These are phyloP conservation scores for Aspergillus carlsbadensis DNA, from an alignment of 495 filamentous ascomycete species.

Conservation along the genomic window DNA sequence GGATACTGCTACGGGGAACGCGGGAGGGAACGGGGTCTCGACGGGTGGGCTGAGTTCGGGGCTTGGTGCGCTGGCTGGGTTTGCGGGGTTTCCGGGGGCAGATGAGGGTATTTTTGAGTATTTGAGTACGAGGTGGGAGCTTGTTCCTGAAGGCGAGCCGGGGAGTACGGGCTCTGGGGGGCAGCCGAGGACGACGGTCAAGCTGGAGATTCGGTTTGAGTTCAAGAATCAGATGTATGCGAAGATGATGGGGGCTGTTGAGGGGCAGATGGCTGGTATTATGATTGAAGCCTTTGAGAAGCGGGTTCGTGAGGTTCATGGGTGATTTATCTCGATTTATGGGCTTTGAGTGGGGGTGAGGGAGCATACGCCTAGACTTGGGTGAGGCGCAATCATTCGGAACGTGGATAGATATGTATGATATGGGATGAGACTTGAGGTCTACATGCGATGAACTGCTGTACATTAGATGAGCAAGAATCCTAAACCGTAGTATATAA, in stretches of 20 bases:
- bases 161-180: constrained; percentile 24
- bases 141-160: constrained; percentile 43
- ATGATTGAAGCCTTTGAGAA: constrained; percentile 96
- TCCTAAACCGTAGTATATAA: constrained; percentile 26
- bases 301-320: constrained; percentile 61
- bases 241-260: constrained; percentile 72
- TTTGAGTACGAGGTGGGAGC: constrained; percentile 75
- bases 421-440: neutral
- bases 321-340: neutral
- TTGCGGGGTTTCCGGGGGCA: constrained; percentile 36
- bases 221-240: constrained; percentile 85
- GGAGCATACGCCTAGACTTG: neutral
- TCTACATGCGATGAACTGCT: constrained; percentile 20
- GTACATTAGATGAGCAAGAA: constrained; percentile 22
- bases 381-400: too few species aligned
- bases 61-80: constrained; percentile 8
- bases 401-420: neutral
- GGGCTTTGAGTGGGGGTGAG: neutral
- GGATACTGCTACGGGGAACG: neutral
- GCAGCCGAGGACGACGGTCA: constrained; percentile 61
- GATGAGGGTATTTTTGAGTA: constrained; percentile 67
- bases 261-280: constrained; percentile 75
- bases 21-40: constrained; percentile 2
- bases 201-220: constrained; percentile 70
- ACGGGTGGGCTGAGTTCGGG: neutral